phyloP scores from a whole-genome alignment of 2,329 filamentous ascomycete species.

The Trichoderma harzianum region DNA sequence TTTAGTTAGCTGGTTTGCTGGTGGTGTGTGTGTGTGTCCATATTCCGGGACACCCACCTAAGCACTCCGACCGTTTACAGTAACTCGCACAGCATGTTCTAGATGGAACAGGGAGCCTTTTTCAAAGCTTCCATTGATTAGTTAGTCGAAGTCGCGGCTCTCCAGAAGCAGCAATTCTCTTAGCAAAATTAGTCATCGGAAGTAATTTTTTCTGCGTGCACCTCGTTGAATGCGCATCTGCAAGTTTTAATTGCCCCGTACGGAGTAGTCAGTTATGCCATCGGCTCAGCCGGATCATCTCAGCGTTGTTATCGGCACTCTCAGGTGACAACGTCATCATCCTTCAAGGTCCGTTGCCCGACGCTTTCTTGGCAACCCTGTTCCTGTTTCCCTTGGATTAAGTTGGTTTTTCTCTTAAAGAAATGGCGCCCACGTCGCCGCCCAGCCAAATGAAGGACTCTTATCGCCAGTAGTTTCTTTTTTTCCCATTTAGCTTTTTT shows the following conservation, averaged over 20 bases:
- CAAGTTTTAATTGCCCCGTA: background rate
- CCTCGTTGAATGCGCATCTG: background rate
- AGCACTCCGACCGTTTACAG: background rate
- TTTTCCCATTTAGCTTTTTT: background rate
- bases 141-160: background rate
- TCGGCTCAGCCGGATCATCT: background rate
- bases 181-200: background rate
- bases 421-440: background rate
- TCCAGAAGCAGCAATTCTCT: background rate
- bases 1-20: too few relatives aligned
- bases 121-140: background rate
- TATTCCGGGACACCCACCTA: background rate
- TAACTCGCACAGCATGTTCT: background rate
- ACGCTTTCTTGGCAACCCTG: background rate
- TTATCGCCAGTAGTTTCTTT: background rate
- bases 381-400: background rate
- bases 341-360: background rate
- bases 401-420: background rate
- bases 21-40: too few relatives aligned
- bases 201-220: background rate
- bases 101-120: background rate
- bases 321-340: constrained; percentile 9
- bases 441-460: background rate
- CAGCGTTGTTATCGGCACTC: background rate
- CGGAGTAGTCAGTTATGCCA: constrained; percentile 9